These are phyloP conservation scores for Clathrus columnatus DNA, from an alignment of 768 basidiomycete genomes.

Conservation along the genomic window DNA sequence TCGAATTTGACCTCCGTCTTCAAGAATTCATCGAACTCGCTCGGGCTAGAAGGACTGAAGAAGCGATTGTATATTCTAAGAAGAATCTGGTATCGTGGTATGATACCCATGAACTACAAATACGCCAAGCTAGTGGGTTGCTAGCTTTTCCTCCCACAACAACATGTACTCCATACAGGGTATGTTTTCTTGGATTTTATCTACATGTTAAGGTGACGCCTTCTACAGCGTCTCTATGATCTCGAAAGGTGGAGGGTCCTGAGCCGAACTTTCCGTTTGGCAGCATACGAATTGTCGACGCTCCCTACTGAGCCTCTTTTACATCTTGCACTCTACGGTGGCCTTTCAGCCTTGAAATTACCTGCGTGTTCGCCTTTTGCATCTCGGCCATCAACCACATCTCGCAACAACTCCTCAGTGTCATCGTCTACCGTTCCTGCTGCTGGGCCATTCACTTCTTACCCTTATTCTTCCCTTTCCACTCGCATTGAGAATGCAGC, in stretches of 20 bases:
- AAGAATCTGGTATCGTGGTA: slow-evolving; percentile 80
- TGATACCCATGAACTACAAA: slow-evolving; percentile 69
- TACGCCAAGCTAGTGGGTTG: slow-evolving; percentile 66
- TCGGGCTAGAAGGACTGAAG: slow-evolving; percentile 49
- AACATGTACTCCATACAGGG: slow-evolving; percentile 72
- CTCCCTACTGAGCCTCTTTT: slow-evolving; percentile 83
- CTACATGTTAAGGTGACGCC: neutral
- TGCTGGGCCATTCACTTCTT: neutral
- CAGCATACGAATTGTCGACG: slow-evolving; percentile 81
- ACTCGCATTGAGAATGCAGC: slow-evolving; percentile 4
- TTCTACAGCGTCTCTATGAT: slow-evolving; percentile 71
- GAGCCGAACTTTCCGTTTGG: slow-evolving; percentile 69
- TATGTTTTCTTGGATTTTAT: slow-evolving; percentile 22
- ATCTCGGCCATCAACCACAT: slow-evolving; percentile 5
- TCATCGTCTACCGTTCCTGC: neutral
- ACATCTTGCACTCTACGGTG: slow-evolving; percentile 82
- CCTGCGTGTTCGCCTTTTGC: slow-evolving; percentile 49
- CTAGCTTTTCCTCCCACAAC: slow-evolving; percentile 70
- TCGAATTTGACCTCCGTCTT: slow-evolving; percentile 92
- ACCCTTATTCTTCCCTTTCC: slow-evolving; percentile 11
- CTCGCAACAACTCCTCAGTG: neutral
- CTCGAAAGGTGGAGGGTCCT: slow-evolving; percentile 67
- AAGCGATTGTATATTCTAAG: slow-evolving; percentile 78
- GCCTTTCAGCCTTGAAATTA: slow-evolving; percentile 82
- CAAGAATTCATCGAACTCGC: slow-evolving; percentile 96